Evolutionary conservation across 805 yeast species (phyloP), one percentile per base, ranked within the genome.

Genomic region (Candida manassasensis): DNA sequence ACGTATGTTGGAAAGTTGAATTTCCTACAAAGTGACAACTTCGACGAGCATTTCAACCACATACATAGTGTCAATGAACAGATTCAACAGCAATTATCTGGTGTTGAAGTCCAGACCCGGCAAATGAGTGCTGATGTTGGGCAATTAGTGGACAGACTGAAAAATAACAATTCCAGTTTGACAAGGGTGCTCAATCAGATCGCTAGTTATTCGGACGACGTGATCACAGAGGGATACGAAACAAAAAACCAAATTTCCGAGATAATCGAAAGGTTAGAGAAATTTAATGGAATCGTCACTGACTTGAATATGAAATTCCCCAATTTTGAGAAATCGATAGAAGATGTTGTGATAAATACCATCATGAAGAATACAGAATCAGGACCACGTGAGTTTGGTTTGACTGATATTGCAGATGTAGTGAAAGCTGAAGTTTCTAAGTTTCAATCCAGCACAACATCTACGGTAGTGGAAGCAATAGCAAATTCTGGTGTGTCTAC

Each of bases 141-240:
- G 4, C 66, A 64, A 39, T 50, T 66, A 30, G 52, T 50, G 16
- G 68, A 62, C 27, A 45, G 70, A 19, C 65, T 59, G 59, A 64
- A 60, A 45, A 63, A 60, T 42, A 65, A 66, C 41, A 63, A 66
- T 41, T 58, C 54, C 36, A 43, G 60, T 38, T 57, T 65, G 50
- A 62, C 55, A 37, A 55, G 52, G 39, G 48, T 65, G 27, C 52
- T 66, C 10, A 50, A 54, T 16, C 56, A 57, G 29, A 52, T 66
- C 19, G 57, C 64, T 8, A 43, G 48, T n/a, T 59, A 61, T 45
- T 55, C 65, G 3, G 45, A 50, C 14, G 65, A 61, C 27, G 64
- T 63, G 3, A 48, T 57, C 6, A 55, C 63, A 7, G 63, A 59
- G 31, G 64, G 64, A 1, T 53, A 51, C 41, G 65, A 63, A 28